Evolutionary conservation across 2,329 filamentous ascomycete species (phyloP).

Genomic region (Fusarium sp.): DNA sequence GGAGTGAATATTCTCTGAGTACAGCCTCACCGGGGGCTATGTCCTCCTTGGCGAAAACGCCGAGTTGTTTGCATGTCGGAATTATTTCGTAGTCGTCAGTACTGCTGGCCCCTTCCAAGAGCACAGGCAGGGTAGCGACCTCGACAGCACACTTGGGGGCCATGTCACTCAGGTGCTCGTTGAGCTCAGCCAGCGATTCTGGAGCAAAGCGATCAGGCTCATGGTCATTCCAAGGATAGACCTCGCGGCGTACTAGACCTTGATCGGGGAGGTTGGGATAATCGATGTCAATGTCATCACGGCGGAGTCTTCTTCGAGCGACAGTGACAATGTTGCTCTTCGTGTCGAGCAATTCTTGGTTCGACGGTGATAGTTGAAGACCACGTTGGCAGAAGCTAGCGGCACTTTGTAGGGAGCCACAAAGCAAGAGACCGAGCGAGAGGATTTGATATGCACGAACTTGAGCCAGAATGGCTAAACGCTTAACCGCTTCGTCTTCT

Average conservation of each 20-base stretch:
- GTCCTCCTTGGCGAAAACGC: constrained; percentile 87
- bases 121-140: constrained; percentile 77
- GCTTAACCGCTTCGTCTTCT: constrained; percentile 49
- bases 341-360: constrained; percentile 66
- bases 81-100: constrained; percentile 62
- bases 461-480: constrained; percentile 63
- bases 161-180: constrained; percentile 72
- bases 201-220: constrained; percentile 77
- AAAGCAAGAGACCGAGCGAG: constrained; percentile 67
- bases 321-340: constrained; percentile 65
- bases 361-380: constrained; percentile 63
- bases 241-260: constrained; percentile 74
- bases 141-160: constrained; percentile 86
- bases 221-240: constrained; percentile 76
- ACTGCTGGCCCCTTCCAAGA: constrained; percentile 67
- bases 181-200: constrained; percentile 77
- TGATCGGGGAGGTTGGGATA: constrained; percentile 70
- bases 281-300: constrained; percentile 59
- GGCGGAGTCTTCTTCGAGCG: constrained; percentile 60
- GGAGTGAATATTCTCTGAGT: constrained; percentile 82
- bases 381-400: constrained; percentile 73
- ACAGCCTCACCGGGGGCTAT: constrained; percentile 81
- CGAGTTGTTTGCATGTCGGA: constrained; percentile 79
- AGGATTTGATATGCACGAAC: constrained; percentile 69
- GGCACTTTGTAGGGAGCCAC: constrained; percentile 76